Evolutionary conservation across 805 yeast species (phyloP), one percentile per base, ranked within the genome.

Genomic region (Isabelozyma rhagii): DNA sequence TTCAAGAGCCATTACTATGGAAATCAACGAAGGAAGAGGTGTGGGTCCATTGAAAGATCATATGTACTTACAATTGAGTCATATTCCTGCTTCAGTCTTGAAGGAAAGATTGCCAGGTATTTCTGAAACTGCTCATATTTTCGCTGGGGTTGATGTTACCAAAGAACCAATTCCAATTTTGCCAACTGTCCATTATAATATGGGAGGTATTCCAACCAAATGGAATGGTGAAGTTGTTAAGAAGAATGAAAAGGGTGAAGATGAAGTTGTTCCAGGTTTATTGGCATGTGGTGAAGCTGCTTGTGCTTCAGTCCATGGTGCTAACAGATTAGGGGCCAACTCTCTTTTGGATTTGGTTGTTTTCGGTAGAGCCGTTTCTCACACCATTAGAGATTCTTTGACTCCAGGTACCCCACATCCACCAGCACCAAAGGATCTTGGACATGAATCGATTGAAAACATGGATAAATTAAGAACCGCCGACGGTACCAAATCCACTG

Each of bases 191-290:
- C 99, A 93, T 77, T 93, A 94, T 81, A 93, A 93, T 77, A 93
- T 93, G 99, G 99, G 99, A 74, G 98, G 98, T 84, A 89, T 93
- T 59, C 99, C 99, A 72, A 94, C 99, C 59, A 89, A 87, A 72
- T 94, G 90, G 87, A 88, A 86, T 58, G 99, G 98, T 79, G 97
- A 93, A 78, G 97, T 84, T 47, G 69, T 93, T 55, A 89, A 89
- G 44, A 67, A 86, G 62, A 90, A 87, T 66, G 93, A 82, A 66
- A 76, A 81, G 57, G 99, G 99, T 61, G 84, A 93, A 64, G 99
- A 94, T 70, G 83, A 80, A 66, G 83, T 87, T 59, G 94, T 93
- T 54, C 94, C 93, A 64, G 99, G 99, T 65, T 80, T 93, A 60
- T 81, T 83, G 70, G 97, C 99, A 13, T 91, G 97, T 79, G 99